Conservation (phyloP, 345 rosid species). For the Erysimum cheiranthoides region DNA sequence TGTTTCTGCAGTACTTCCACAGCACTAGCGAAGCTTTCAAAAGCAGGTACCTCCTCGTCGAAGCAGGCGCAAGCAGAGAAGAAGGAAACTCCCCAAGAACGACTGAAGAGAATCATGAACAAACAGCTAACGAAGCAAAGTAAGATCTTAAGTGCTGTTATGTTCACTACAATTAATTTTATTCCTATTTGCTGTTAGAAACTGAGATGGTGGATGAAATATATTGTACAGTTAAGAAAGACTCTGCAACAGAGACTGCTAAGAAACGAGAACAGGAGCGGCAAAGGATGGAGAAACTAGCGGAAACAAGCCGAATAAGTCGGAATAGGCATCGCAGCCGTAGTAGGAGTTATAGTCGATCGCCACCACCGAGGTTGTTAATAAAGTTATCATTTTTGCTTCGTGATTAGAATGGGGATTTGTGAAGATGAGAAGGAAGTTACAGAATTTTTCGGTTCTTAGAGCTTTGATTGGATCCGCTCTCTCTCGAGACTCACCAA, state of each 20-base stretch:
- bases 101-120: slow-evolving; percentile 96
- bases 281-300: slow-evolving; percentile 85
- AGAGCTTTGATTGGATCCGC: slow-evolving; percentile 27
- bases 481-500: not conserved
- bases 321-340: slow-evolving; percentile 74
- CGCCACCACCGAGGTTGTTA: slow-evolving; percentile 88
- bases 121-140: slow-evolving; percentile 91
- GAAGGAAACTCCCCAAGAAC: slow-evolving; percentile 98
- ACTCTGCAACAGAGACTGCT: slow-evolving; percentile 89
- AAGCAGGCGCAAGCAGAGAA: slow-evolving; percentile 73
- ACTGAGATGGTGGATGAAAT: slow-evolving; percentile 24
- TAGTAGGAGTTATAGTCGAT: slow-evolving; percentile 84
- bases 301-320: slow-evolving; percentile 85
- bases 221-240: slow-evolving; percentile 79
- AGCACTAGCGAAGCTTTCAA: slow-evolving; percentile 81
- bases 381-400: slow-evolving; percentile 42
- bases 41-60: slow-evolving; percentile 55
- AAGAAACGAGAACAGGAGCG: slow-evolving; percentile 95
- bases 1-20: slow-evolving; percentile 61
- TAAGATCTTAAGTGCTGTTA: slow-evolving; percentile 44
- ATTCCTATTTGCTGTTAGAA: slow-evolving; percentile 6
- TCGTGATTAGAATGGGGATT: slow-evolving; percentile 32
- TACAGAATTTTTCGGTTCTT: slow-evolving; percentile 14
- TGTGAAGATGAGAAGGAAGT: slow-evolving; percentile 42
- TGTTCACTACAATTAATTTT: not conserved